phyloP scores from a whole-genome alignment of 495 filamentous ascomycete species.

The Immersiella caudata region DNA sequence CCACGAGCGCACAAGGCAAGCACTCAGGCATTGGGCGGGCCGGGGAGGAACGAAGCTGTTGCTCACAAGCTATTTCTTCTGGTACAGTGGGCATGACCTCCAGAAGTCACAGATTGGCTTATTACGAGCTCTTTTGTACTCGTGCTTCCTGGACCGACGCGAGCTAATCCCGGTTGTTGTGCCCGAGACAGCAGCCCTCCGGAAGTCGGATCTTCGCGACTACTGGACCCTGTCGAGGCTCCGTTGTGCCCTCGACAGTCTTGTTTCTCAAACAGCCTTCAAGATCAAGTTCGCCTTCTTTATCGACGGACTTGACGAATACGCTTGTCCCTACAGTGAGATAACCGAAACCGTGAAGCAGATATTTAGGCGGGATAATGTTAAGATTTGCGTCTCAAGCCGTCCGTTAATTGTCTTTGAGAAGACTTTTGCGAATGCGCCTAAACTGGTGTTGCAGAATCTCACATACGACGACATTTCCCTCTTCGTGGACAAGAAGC shows the following conservation, averaged over 20 bases:
- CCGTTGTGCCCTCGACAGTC: not conserved
- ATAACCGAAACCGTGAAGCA: not conserved
- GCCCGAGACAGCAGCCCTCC: not conserved
- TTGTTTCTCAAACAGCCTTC: conserved; percentile 5
- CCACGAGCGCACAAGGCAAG: not conserved
- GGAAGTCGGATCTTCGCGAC: not conserved
- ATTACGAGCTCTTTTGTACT: conserved; percentile 6
- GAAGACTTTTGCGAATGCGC: not conserved
- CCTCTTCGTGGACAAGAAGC: conserved; percentile 9
- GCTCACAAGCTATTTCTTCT: conserved; percentile 9
- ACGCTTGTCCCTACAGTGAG: not conserved
- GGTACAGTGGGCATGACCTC: conserved; percentile 1
- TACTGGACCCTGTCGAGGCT: conserved; percentile 5
- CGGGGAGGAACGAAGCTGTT: not conserved
- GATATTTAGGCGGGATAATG: not conserved
- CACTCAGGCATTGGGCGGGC: not conserved
- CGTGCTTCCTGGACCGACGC: conserved; percentile 1
- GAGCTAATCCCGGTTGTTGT: conserved; percentile 5
- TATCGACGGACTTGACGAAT: conserved; percentile 9
- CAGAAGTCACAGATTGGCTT: conserved; percentile 7
- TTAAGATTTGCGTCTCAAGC: conserved; percentile 15
- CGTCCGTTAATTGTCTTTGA: conserved; percentile 7
- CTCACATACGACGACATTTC: conserved; percentile 6
- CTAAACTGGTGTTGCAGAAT: conserved; percentile 7
- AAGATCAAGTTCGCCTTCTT: conserved; percentile 13